Evolutionary conservation across 495 filamentous ascomycete genomes (phyloP).

Genomic region (Letharia lupina): DNA sequence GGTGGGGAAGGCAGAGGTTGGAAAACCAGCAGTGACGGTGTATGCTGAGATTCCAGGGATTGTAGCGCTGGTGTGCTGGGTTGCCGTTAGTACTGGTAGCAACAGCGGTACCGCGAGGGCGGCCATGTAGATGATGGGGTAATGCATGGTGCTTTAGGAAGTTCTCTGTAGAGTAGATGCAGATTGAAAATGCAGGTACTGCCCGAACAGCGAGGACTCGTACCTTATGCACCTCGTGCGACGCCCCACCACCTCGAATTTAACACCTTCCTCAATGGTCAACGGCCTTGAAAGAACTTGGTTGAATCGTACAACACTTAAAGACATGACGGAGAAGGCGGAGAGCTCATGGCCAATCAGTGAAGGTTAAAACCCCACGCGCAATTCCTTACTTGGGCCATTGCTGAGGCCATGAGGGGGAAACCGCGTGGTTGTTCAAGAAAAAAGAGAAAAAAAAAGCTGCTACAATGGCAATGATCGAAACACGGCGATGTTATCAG

Average conservation of each 20-base stretch:
- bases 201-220: background rate
- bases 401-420: background rate
- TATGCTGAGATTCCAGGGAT: constrained; percentile 38
- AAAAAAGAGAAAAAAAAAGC: background rate
- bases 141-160: constrained; percentile 8
- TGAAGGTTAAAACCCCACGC: constrained; percentile 7
- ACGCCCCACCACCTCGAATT: background rate
- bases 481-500: background rate
- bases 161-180: background rate
- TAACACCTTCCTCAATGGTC: constrained; percentile 10
- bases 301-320: background rate
- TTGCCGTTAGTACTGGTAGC: background rate
- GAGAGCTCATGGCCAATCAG: constrained; percentile 14
- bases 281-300: constrained; percentile 3
- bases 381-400: background rate
- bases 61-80: constrained; percentile 7
- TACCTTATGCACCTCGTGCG: constrained; percentile 5
- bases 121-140: background rate
- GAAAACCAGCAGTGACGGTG: constrained; percentile 45
- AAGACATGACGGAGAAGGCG: background rate
- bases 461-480: background rate
- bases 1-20: constrained; percentile 45
- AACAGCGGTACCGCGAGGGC: background rate
- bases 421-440: background rate
- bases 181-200: background rate